Base-by-base conservation (phyloP, 768 basidiomycete genomes). In the Suillus spraguei region DNA sequence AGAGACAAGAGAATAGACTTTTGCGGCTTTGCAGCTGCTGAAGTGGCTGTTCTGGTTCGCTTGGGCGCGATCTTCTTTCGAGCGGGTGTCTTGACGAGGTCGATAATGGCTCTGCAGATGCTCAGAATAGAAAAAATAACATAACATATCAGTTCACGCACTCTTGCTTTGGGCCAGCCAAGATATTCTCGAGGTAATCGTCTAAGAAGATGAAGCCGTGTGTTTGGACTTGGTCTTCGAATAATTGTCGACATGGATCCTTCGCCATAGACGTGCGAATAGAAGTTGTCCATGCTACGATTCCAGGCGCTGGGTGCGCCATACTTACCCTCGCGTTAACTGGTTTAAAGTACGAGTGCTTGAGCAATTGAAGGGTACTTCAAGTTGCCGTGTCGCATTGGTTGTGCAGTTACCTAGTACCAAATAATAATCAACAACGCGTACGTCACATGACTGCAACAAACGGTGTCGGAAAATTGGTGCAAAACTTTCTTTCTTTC, bases 21-120 rank as follows among this genome's bases (percentile, higher is more conserved):
- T 56, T 79, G 81, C 62, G 82, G 75, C 70, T 83, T 86, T 10
- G 82, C 83, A 6, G 79, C 70, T 4, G 76, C 72, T 20, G 72
- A 71, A 13, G 72, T 66, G 32, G 72, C 77, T n/a, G 79, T 71
- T 67, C 85, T 85, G 20, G 82, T 78, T 67, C 82, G 84, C 67
- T 81, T 84, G 4, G 78, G 77, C 16, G 81, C 74, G 55, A 79
- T 81, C 76, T 84, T 91, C 74, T 85, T 91, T 50, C 91, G 84
- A 36, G 90, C 87, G 16, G 92, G 92, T 1, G 93, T 94, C 77
- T 94, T 94, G 3, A 94, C 85, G 20, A 94, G 82, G 60, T 94
- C 91, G 47, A 92, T 87, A 17, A 94, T 82, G 9, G 86, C 83
- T 54, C 92, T 93, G 65, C 17, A 46, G 0, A 16, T 14, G 49